A percentile compares a stretch with the other conserved stretches of the same genome.
Evolutionary conservation across 2,329 filamentous ascomycete genomes (phyloP).

Genomic region (Botryotinia calthae): DNA sequence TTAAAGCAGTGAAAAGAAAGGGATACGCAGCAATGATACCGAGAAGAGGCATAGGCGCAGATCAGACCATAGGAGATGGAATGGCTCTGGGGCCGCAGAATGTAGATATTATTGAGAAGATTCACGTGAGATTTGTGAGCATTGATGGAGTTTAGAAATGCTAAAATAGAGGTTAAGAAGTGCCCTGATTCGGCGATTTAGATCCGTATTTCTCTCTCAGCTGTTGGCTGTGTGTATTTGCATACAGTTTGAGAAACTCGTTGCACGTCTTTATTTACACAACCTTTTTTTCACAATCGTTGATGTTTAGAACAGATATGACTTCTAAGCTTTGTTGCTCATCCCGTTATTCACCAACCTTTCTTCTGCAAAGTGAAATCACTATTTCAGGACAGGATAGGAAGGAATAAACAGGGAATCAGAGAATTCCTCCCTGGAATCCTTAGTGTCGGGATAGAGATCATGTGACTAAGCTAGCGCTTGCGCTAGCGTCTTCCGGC

Average conservation of each 20-base stretch:
- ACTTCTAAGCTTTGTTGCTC: too few species aligned
- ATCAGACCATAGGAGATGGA: not conserved
- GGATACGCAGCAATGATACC: not conserved
- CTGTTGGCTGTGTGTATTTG: not conserved
- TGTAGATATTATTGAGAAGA: not conserved
- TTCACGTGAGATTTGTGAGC: slow-evolving; percentile 3
- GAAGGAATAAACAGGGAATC: too few species aligned
- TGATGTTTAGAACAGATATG: too few species aligned
- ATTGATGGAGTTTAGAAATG: not conserved
- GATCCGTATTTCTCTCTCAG: not conserved
- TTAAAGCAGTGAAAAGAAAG: not conserved
- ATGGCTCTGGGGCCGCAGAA: slow-evolving; percentile 1
- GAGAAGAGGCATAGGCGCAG: not conserved
- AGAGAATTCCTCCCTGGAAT: too few species aligned
- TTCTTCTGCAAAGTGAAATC: too few species aligned
- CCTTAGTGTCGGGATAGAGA: too few species aligned
- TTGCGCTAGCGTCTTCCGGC: too few species aligned
- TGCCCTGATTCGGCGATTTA: not conserved
- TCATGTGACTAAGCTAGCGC: too few species aligned
- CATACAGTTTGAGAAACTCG: not conserved
- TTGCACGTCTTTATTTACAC: too few species aligned
- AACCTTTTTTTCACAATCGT: too few species aligned
- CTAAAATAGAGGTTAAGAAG: not conserved
- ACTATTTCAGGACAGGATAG: too few species aligned
- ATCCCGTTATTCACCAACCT: too few species aligned